Conservation (phyloP, 176 grass and related monocot species). For the Aegilops umbellulata region DNA sequence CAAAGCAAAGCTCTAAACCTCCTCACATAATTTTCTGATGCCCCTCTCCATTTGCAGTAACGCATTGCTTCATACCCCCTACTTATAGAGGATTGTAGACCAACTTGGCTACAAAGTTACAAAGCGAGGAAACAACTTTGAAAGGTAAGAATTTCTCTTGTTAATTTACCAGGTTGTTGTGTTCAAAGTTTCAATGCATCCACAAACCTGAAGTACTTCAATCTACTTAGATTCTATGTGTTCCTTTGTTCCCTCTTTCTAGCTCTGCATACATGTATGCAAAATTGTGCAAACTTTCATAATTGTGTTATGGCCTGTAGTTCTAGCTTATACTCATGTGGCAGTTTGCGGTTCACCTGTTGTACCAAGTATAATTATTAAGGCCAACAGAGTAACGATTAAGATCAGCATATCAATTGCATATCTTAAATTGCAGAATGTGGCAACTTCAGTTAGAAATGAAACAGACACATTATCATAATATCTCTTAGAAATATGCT, state of each 20-base stretch:
- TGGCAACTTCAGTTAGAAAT: conserved; percentile 2
- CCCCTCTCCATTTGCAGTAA: conserved; percentile 9
- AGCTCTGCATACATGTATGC: neutral
- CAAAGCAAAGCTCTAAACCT: conserved; percentile 36
- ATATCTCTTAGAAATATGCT: neutral
- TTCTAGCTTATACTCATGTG: neutral
- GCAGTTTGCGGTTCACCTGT: neutral
- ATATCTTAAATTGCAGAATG: conserved; percentile 13
- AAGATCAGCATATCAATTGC: neutral
- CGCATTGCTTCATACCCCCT: conserved; percentile 26
- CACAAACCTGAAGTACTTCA: conserved; percentile 4
- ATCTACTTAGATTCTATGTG: conserved; percentile 18
- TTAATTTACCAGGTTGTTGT: neutral
- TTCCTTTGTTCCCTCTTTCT: neutral
- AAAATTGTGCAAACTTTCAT: neutral
- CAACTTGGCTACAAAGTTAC: conserved; percentile 25
- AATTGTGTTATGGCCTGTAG: conserved; percentile 4
- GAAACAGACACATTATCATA: neutral
- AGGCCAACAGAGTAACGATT: neutral
- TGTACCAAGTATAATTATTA: conserved; percentile 12
- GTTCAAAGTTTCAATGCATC: neutral
- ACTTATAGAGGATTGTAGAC: conserved; percentile 46
- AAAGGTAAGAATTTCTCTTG: conserved; percentile 33
- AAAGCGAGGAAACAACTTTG: neutral
- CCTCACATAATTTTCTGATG: conserved; percentile 14